Percentiles rank a stretch among this genome's conserved stretches.
Conservation (phyloP, 805 yeast species). For the Barnettozyma vustinii region DNA sequence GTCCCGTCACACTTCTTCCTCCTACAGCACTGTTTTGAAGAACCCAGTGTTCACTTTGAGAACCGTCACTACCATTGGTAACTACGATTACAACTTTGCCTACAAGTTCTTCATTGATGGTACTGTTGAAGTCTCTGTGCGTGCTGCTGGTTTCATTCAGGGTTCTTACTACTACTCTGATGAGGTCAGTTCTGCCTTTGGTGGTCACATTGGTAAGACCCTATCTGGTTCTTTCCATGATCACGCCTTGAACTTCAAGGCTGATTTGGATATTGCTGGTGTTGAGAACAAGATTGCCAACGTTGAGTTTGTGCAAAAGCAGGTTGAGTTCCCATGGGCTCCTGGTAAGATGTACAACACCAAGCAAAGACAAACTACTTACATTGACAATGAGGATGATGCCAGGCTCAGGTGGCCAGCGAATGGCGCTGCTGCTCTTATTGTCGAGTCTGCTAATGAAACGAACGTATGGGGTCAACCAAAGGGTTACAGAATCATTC, state of each 20-base stretch:
- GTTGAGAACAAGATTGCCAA: constrained; percentile 18
- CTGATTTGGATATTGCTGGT: constrained; percentile 27
- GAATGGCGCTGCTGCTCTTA: constrained; percentile 21
- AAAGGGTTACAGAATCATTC: constrained; percentile 25
- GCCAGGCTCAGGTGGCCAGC: constrained; percentile 17
- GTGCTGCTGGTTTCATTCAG: constrained; percentile 29
- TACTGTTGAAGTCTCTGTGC: constrained; percentile 24
- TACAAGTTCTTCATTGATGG: constrained; percentile 25
- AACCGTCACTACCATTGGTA: constrained; percentile 23
- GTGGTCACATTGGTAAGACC: constrained; percentile 20
- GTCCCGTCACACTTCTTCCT: constrained; percentile 19
- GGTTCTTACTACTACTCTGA: constrained; percentile 24
- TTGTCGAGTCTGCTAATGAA: constrained; percentile 24
- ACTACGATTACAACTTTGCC: constrained; percentile 23
- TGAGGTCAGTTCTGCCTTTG: constrained; percentile 18
- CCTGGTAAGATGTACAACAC: constrained; percentile 18
- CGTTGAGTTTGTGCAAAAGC: constrained; percentile 13
- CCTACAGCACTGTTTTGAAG: constrained; percentile 17
- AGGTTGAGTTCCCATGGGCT: constrained; percentile 24
- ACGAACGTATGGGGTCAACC: constrained; percentile 26
- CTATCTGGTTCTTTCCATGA: constrained; percentile 28
- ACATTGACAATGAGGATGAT: constrained; percentile 18
- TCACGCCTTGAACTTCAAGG: constrained; percentile 25
- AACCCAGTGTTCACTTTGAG: constrained; percentile 24
- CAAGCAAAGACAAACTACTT: constrained; percentile 14